Percentiles rank a stretch among this genome's conserved stretches.
Conservation (phyloP, 768 basidiomycete genomes). For the Boletus speciosus region DNA sequence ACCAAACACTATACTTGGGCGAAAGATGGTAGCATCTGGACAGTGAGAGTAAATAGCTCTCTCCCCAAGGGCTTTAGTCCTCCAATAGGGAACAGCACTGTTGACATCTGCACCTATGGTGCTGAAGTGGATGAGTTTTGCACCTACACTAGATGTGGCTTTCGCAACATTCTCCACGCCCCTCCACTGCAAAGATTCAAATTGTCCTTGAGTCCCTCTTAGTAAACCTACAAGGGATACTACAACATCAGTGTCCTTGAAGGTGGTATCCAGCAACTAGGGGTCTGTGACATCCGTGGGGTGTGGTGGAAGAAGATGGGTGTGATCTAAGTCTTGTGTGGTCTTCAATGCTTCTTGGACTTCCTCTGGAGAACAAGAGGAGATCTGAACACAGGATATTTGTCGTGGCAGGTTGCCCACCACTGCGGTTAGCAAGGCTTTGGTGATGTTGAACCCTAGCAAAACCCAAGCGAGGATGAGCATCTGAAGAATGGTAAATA, state of each 20-base stretch:
- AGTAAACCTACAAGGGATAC: conserved; percentile 71
- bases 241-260: conserved; percentile 54
- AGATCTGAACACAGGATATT: conserved; percentile 44
- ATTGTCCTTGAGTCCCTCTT: conserved; percentile 51
- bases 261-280: conserved; percentile 43
- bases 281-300: conserved; percentile 52
- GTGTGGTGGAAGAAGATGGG: conserved; percentile 39
- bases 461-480: conserved; percentile 5
- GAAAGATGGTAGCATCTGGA: conserved; percentile 55
- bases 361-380: conserved; percentile 54
- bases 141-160: conserved; percentile 48
- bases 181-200: conserved; percentile 58
- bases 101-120: conserved; percentile 68
- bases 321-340: conserved; percentile 30
- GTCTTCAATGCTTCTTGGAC: conserved; percentile 34
- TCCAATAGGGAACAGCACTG: conserved; percentile 56
- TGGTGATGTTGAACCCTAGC: conserved; percentile 58
- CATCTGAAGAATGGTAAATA: background rate
- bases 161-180: conserved; percentile 66
- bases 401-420: conserved; percentile 18
- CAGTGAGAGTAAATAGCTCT: conserved; percentile 44
- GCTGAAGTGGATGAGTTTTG: conserved; percentile 63
- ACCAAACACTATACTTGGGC: conserved; percentile 74
- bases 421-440: conserved; percentile 39
- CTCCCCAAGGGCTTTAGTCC: conserved; percentile 65